Evolutionary conservation across 345 rosid species (phyloP).

Genomic region (Raphanus raphanistrum): DNA sequence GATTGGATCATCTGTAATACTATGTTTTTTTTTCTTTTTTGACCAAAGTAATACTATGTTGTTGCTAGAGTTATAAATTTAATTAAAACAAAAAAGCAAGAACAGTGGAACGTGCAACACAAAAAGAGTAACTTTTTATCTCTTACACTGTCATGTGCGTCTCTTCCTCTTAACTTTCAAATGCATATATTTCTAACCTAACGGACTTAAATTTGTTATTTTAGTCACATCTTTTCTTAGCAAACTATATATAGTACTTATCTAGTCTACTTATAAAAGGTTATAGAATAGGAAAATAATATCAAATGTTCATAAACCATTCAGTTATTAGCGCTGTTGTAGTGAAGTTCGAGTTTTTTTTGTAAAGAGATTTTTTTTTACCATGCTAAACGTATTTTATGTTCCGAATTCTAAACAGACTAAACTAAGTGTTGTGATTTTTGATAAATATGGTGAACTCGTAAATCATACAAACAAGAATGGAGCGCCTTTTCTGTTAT

Average conservation of each 20-base stretch:
- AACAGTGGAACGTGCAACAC: conserved; percentile 34
- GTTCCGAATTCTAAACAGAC: neutral
- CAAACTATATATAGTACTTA: neutral
- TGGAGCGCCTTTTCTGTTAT: neutral
- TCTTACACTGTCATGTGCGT: conserved; percentile 22
- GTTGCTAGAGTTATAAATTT: neutral
- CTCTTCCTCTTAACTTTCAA: conserved; percentile 14
- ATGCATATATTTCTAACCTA: neutral
- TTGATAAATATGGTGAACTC: neutral
- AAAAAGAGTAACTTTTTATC: conserved; percentile 21
- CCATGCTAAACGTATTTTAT: neutral
- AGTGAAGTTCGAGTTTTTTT: neutral
- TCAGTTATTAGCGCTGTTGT: neutral
- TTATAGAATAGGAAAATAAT: neutral
- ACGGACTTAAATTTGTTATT: neutral
- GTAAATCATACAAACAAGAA: neutral
- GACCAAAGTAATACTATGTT: neutral
- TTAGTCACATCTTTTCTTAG: neutral
- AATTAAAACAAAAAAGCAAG: conserved; percentile 7
- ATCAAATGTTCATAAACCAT: neutral
- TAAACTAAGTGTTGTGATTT: neutral
- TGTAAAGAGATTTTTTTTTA: neutral
- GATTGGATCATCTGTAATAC: neutral
- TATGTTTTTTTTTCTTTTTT: too few relatives aligned
- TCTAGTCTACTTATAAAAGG: neutral